Evolutionary conservation across 2,329 filamentous ascomycete genomes (phyloP).

Genomic region (Hansfordia pulvinata): DNA sequence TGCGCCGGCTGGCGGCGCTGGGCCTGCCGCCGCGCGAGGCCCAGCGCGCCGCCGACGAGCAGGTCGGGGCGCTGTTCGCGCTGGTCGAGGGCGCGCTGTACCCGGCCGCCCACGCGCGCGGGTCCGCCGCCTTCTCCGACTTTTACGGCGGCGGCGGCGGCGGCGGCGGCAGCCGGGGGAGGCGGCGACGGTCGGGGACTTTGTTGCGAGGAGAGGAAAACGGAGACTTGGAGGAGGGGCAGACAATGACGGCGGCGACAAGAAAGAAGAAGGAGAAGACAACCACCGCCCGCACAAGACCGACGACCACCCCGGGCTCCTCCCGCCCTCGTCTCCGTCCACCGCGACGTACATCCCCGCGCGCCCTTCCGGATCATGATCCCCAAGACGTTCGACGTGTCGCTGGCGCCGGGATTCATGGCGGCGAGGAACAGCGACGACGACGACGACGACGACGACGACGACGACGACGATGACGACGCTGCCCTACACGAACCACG

Average conservation of each 20-base stretch:
- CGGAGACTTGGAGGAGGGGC: too few relatives aligned
- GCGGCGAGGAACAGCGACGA: too few relatives aligned
- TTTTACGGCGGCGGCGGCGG: slow-evolving; percentile 22
- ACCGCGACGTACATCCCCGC: slow-evolving; percentile 9
- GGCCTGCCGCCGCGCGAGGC: slow-evolving; percentile 26
- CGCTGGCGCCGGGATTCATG: slow-evolving; percentile 38
- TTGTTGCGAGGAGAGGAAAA: too few relatives aligned
- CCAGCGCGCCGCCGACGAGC: slow-evolving; percentile 20
- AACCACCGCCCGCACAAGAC: too few relatives aligned
- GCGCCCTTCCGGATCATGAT: slow-evolving; percentile 34
- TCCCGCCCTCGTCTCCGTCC: slow-evolving; percentile 8
- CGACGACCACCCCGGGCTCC: too few relatives aligned
- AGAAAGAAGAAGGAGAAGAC: too few relatives aligned
- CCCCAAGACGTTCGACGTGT: slow-evolving; percentile 37
- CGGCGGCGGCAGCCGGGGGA: too few relatives aligned
- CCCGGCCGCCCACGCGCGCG: slow-evolving; percentile 22
- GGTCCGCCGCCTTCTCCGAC: slow-evolving; percentile 31
- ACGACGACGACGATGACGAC: too few relatives aligned
- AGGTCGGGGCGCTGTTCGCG: slow-evolving; percentile 25
- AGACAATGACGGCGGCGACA: too few relatives aligned
- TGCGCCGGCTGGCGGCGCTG: slow-evolving; percentile 37
- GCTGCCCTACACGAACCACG: too few relatives aligned
- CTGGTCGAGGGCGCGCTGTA: slow-evolving; percentile 35
- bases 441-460: too few relatives aligned
- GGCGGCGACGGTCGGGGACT: too few relatives aligned